Base-by-base conservation (phyloP, 2,329 filamentous ascomycete genomes). In the Bertia moriformis region DNA sequence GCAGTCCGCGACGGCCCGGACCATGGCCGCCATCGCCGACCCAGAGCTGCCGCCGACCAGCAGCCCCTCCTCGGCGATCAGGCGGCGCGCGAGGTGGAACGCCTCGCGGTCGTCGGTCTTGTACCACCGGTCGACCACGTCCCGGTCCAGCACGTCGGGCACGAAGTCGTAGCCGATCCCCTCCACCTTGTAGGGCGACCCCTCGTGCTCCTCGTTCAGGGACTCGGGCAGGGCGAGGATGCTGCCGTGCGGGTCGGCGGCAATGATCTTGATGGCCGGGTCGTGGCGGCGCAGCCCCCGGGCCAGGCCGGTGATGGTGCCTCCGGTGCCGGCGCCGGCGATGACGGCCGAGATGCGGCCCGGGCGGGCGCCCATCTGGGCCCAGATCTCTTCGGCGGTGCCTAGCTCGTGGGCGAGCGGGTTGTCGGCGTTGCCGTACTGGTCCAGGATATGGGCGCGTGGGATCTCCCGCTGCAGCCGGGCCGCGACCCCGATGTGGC, bases 81-180 rank as follows among this genome's bases (percentile, higher is more conserved):
- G 65, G 33, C 88, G 71, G 39, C 93, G 73, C n/a, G 91, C 86
- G 53, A 85, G 88, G 55, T 78, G 70, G 63, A 98, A 98, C 2
- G 88, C 88, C 55, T 93, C 83, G 43, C 75, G 73, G 54, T 98
- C 91, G 44, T 89, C 84, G 3, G 91, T 98, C 74, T 98, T 98
- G 67, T 95, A 96, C 91, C 91, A 98, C 54, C 81, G 82, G 58
- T 95, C 84, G 19, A 98, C 83, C 4, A 73, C 58, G 18, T 78
- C 61, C 52, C 81, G 85, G 47, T 91, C 78, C 41, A 98, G 67
- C 4, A 98, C 93, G 18, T 96, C 85, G 4, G 93, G 91, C 43
- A 98, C 83, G 58, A 98, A 98, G 59, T 98, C 91, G 58, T 98
- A 98, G 15, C 91, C 91, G 51, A 98, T 98, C 32, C 91, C 91